Base-by-base conservation (phyloP, 2,329 filamentous ascomycete species). In the Biscogniauxia sp. region DNA sequence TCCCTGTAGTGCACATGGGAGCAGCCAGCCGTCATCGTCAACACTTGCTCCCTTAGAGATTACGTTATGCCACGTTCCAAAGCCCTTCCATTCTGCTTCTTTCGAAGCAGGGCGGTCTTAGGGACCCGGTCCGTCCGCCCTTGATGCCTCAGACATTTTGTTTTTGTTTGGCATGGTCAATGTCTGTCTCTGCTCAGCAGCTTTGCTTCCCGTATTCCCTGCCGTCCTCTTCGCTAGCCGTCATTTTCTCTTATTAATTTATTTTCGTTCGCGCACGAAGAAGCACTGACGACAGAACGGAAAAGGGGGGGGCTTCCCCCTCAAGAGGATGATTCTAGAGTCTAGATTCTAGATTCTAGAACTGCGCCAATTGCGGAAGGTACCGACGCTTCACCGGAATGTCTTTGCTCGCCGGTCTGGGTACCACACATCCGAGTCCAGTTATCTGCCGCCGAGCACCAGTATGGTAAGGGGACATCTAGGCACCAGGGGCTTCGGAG, bases 21-120 rank as follows among this genome's bases (percentile, higher is more conserved):
- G 62, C 58, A 59, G 57, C 61, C 57, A 53, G 55, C 59, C 61
- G 65, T 66, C 60, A 63, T 58, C 49, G 63, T 61, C 57, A 61
- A 67, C 61, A 63, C 68, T 66, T 58, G 61, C 64, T 68, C 54
- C 62, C 62, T 64, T 62, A 64, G 59, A 64, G 55, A 56, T 57
- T 54, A 57, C 65, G 67, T 63, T 60, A 67, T 70, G 68, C 68
- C 69, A 70, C 68, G 68, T 70, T 69, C 68, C 61, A 64, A 61
- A 61, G 56, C 56, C 54, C 51, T 61, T 65, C 61, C 59, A 45
- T 57, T 63, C 61, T 63, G 54, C 58, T 58, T 62, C 55, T 62
- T 60, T 60, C 20, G 41, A 61, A 57, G 56, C 49, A 59, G 54
- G 60, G 58, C 64, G 63, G 56, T 15, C 37, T 45, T n/a, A 6